Conservation (phyloP, 371 early-diverging fungal genomes). For the Zychaea mexicana region DNA sequence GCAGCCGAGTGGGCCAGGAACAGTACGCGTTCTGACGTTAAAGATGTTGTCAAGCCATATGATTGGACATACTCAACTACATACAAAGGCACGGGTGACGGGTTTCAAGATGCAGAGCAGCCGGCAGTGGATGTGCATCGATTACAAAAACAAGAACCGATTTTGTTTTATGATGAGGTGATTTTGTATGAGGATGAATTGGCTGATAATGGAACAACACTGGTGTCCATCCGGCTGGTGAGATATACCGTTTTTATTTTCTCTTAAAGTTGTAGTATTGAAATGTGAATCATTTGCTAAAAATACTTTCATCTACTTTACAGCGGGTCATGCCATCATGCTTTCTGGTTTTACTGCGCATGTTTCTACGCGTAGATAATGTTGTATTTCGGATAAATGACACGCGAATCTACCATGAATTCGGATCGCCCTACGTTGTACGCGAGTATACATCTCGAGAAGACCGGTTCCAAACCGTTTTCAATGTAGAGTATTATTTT, state of each 20-base stretch:
- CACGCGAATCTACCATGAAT: conserved; percentile 87
- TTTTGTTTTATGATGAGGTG: conserved; percentile 89
- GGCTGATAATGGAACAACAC: conserved; percentile 91
- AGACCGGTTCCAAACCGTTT: conserved; percentile 58
- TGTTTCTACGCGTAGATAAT: conserved; percentile 92
- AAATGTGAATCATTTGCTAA: too few relatives aligned
- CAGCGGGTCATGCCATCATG: conserved; percentile 93
- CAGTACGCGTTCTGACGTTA: conserved; percentile 70
- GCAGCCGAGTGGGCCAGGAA: conserved; percentile 83
- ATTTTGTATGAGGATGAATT: conserved; percentile 95
- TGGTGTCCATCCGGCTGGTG: conserved; percentile 81
- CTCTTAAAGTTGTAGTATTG: conserved; percentile 3
- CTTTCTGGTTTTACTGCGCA: conserved; percentile 85
- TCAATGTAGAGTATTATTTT: conserved; percentile 42
- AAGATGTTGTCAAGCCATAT: conserved; percentile 85
- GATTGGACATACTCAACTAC: conserved; percentile 93
- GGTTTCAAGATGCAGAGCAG: conserved; percentile 23
- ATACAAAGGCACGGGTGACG: conserved; percentile 68
- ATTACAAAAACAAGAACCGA: conserved; percentile 79
- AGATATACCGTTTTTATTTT: conserved; percentile 10
- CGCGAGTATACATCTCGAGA: conserved; percentile 78
- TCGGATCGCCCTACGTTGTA: conserved; percentile 65
- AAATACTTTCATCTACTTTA: not conserved
- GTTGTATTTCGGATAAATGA: conserved; percentile 89
- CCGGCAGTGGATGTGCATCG: conserved; percentile 72